Conservation (phyloP, 176 grass and related monocot species). For the Oryza coarctata region DNA sequence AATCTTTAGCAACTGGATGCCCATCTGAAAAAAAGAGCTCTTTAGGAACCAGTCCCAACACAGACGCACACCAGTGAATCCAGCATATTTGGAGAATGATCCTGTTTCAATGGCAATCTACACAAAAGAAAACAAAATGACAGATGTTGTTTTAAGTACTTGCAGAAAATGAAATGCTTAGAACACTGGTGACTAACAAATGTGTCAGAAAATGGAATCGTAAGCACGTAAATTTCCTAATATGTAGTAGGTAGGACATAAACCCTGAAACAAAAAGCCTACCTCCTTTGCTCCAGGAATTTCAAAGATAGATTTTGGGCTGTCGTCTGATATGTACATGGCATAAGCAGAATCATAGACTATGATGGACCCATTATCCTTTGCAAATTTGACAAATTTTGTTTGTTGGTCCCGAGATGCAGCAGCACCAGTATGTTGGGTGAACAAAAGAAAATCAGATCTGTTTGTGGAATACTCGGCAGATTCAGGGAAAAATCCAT, state of each 20-base stretch:
- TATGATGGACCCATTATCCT: conserved; percentile 85
- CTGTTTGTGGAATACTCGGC: conserved; percentile 56
- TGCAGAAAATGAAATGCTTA: neutral
- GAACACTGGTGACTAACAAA: too few species aligned
- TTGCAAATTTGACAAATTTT: conserved; percentile 76
- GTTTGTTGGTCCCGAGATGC: conserved; percentile 74
- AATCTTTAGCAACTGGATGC: conserved; percentile 86
- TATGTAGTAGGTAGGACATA: neutral
- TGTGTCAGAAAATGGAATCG: too few species aligned
- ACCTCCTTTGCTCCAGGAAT: conserved; percentile 97
- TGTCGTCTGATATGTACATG: conserved; percentile 88
- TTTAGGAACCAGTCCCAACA: conserved; percentile 93
- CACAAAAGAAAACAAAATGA: conserved; percentile 34
- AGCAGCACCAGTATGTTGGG: conserved; percentile 85
- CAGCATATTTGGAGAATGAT: conserved; percentile 98
- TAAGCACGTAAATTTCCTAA: neutral
- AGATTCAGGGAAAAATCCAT: conserved; percentile 91
- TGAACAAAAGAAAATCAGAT: conserved; percentile 97
- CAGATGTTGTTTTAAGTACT: neutral
- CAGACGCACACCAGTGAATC: conserved; percentile 86
- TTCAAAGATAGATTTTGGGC: conserved; percentile 82
- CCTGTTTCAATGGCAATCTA: conserved; percentile 89
- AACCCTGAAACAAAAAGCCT: neutral
- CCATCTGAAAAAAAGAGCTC: conserved; percentile 91
- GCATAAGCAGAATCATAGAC: conserved; percentile 98